Base-by-base conservation (phyloP, 208 protist species). In the Herpetomonas tarakana region DNA sequence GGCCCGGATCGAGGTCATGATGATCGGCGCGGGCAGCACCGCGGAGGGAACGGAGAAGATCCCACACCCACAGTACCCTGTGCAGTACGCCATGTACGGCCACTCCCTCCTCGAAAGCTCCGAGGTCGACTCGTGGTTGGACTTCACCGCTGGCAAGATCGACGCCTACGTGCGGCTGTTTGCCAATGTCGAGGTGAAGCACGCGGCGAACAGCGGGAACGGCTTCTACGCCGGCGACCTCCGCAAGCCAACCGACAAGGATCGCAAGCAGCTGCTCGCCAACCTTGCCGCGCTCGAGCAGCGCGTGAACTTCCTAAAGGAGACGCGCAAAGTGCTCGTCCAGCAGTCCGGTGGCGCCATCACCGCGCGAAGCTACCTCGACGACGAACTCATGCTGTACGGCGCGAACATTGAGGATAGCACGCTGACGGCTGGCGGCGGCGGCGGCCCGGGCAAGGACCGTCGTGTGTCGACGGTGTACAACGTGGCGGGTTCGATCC, bases 91-190 rank as follows among this genome's bases (percentile, higher is more conserved):
- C 26, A 66, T 94, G 60, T 92, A 91, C 55, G 88, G 88, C 28
- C 68, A 81, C 56, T 87, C 63, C 18, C 54, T 78, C 16, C 52
- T 74, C 0, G 84, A 94, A 63, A 73, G 70, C 46, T 74, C 76
- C 19, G 68, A 81, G 61, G 79, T 91, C 18, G 88, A 94, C 71
- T 70, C 69, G 53, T 94, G 88, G 88, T 54, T 94, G 38, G 88
- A 92, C 68, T 94, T 87, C 55, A 69, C 75, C 1, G 21, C 74
- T 22, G 77, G 57, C 18, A 73, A 74, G 52, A 24, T 94, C 11
- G 82, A 88, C 56, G 39, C 65, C 21, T 59, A 77, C 52, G 28
- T 71, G 14, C 28, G 52, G 12, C 66, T 52, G 30, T 63, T 78
- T 29, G 12, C 28, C 30, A 45, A 25, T 21, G 44, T 41, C 25